Percentiles rank a stretch among this genome's conserved stretches.
These are phyloP conservation scores for Tylopilus sp. DNA, from an alignment of 768 basidiomycete genomes.

Conservation along the genomic window DNA sequence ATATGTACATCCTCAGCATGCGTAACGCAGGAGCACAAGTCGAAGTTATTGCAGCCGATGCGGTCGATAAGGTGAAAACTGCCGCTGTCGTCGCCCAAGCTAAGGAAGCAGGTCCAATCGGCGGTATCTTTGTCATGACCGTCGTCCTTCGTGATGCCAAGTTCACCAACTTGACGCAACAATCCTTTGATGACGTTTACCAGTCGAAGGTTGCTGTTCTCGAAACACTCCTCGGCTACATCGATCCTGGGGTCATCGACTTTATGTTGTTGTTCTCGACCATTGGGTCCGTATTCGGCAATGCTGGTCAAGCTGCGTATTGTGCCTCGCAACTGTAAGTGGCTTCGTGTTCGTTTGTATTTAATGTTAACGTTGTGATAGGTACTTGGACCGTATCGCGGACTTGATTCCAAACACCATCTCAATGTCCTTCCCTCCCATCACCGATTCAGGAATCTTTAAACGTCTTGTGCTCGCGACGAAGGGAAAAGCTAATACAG, in stretches of 20 bases:
- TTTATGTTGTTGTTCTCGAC: constrained; percentile 35
- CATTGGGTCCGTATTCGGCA: constrained; percentile 33
- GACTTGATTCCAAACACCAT: constrained; percentile 30
- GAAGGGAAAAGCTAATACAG: constrained; percentile 27
- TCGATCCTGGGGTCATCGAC: constrained; percentile 22
- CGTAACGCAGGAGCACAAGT: constrained; percentile 23
- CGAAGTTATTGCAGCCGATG: constrained; percentile 28
- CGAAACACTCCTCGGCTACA: constrained; percentile 14
- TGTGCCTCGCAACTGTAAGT: constrained; percentile 22
- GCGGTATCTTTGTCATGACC: constrained; percentile 34
- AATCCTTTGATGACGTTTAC: constrained; percentile 28
- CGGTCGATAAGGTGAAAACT: constrained; percentile 22
- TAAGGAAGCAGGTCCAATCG: constrained; percentile 24
- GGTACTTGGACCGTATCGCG: constrained; percentile 33
- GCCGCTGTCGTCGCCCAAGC: constrained; percentile 22
- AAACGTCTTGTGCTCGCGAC: constrained; percentile 29
- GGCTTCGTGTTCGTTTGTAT: neutral
- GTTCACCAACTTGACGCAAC: constrained; percentile 33
- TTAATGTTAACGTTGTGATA: constrained; percentile 4
- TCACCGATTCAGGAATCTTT: constrained; percentile 34
- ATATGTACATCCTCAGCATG: constrained; percentile 28
- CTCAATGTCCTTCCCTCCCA: constrained; percentile 34
- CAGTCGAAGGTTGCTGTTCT: constrained; percentile 22
- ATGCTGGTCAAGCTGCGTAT: constrained; percentile 24
- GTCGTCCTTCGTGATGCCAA: constrained; percentile 33